These are phyloP conservation scores for Alternaria triticina DNA, from an alignment of 2,329 filamentous ascomycete genomes.

Conservation along the genomic window DNA sequence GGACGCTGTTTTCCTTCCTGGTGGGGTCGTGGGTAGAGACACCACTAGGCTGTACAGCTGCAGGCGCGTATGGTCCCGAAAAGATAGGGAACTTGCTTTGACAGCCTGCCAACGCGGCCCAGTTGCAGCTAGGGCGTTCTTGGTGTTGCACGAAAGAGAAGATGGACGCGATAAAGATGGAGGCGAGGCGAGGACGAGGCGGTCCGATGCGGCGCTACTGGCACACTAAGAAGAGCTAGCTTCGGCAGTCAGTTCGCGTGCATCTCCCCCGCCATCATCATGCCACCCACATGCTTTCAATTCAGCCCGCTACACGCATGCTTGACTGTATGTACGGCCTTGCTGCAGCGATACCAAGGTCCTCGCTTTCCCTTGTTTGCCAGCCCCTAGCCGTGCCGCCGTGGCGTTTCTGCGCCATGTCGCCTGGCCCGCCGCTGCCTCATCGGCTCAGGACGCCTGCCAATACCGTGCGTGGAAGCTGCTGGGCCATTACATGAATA, in stretches of 20 bases:
- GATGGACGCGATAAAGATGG: background rate
- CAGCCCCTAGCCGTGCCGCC: background rate
- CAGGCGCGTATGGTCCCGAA: background rate
- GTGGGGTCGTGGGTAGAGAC: background rate
- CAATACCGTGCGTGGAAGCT: background rate
- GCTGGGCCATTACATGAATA: background rate
- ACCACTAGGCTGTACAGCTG: background rate
- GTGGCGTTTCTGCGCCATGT: background rate
- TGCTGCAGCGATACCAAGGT: background rate
- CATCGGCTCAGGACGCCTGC: background rate
- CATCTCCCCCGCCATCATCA: background rate
- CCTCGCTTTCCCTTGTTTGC: background rate
- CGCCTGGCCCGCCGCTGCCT: background rate
- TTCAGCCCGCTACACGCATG: background rate
- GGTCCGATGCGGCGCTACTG: background rate
- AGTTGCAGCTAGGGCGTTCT: too few relatives aligned
- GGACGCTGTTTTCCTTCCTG: background rate
- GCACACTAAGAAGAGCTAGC: background rate
- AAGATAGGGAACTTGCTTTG: background rate
- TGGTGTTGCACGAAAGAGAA: background rate
- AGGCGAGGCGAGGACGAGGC: background rate
- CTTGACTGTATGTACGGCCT: background rate
- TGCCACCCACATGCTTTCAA: background rate
- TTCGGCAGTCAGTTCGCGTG: background rate
- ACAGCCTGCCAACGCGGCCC: background rate